These are phyloP conservation scores for Grosmannia clavigera DNA, from an alignment of 2,329 filamentous ascomycete species.

Conservation along the genomic window DNA sequence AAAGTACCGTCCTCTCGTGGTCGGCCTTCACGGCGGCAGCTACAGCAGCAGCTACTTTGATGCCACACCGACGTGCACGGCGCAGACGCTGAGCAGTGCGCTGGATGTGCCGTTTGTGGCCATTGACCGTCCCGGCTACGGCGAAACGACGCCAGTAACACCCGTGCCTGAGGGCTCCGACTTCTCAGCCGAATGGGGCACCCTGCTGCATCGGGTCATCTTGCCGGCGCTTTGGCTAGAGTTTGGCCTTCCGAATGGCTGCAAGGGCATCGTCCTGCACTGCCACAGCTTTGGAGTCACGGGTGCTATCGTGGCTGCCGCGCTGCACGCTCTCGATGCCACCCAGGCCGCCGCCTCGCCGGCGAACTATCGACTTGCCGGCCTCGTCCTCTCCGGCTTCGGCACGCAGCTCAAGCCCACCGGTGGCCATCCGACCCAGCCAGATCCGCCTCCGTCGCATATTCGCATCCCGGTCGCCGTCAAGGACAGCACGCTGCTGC, in stretches of 20 bases:
- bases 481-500: conserved; percentile 12
- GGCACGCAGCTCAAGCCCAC: conserved; percentile 6
- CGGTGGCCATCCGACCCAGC: not conserved
- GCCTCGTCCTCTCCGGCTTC: conserved; percentile 14
- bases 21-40: conserved; percentile 14
- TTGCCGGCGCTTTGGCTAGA: conserved; percentile 12
- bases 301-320: conserved; percentile 11
- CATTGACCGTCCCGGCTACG: conserved; percentile 14
- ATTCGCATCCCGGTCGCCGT: conserved; percentile 1
- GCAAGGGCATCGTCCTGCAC: conserved; percentile 12
- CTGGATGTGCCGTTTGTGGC: conserved; percentile 13
- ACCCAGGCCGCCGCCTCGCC: not conserved
- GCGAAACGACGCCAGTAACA: conserved; percentile 7
- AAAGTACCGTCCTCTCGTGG: conserved; percentile 8
- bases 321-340: conserved; percentile 1
- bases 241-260: conserved; percentile 9
- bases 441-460: not conserved
- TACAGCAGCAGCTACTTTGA: conserved; percentile 14
- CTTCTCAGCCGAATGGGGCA: conserved; percentile 7
- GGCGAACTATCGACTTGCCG: conserved; percentile 11
- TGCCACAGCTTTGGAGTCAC: conserved; percentile 13
- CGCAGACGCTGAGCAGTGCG: conserved; percentile 6
- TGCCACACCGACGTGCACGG: conserved; percentile 9
- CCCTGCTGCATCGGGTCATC: conserved; percentile 8
- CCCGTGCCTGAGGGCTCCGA: conserved; percentile 4